Evolutionary conservation across 2,329 filamentous ascomycete genomes (phyloP).

Genomic region (Rutstroemia sp.): DNA sequence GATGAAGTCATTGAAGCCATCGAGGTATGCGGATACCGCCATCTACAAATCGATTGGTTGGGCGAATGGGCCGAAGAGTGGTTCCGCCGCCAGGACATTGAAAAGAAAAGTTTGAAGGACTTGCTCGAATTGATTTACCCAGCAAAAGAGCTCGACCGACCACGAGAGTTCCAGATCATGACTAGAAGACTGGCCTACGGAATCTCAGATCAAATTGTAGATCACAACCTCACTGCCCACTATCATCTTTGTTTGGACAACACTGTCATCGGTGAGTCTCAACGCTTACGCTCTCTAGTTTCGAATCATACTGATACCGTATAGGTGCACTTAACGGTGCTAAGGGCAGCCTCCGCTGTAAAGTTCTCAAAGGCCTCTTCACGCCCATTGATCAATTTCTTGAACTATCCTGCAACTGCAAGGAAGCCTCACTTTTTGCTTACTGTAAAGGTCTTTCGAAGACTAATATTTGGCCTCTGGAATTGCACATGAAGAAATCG

Average conservation of each 20-base stretch:
- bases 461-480: constrained; percentile 13
- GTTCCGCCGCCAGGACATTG: background rate
- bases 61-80: constrained; percentile 10
- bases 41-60: constrained; percentile 4
- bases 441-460: constrained; percentile 6
- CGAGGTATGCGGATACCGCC: constrained; percentile 3
- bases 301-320: background rate
- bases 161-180: background rate
- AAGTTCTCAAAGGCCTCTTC: constrained; percentile 9
- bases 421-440: background rate
- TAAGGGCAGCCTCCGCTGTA: constrained; percentile 4
- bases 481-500: background rate
- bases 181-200: background rate
- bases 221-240: background rate
- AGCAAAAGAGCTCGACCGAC: constrained; percentile 10
- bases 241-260: background rate
- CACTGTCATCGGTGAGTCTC: constrained; percentile 7
- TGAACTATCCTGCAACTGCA: background rate
- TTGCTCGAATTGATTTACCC: constrained; percentile 8
- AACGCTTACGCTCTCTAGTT: too few species aligned
- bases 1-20: constrained; percentile 12
- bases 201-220: background rate
- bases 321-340: constrained; percentile 11
- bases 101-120: background rate
- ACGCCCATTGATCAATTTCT: background rate